Conservation (phyloP, 2,329 filamentous ascomycete genomes). For the Biscogniauxia sp. region DNA sequence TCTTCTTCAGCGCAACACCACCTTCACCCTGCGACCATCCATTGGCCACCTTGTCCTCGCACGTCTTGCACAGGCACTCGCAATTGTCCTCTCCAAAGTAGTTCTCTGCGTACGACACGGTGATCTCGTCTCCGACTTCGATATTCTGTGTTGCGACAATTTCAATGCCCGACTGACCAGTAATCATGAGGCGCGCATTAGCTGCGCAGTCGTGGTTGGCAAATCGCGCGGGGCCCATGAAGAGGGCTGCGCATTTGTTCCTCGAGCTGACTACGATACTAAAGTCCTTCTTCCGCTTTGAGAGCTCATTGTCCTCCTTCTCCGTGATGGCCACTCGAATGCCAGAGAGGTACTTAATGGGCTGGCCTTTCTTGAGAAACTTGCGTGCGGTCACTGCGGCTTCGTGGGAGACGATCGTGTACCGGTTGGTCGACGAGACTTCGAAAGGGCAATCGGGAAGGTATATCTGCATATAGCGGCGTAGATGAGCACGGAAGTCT, state of each 20-base stretch:
- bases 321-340: conserved; percentile 91
- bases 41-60: conserved; percentile 72
- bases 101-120: conserved; percentile 90
- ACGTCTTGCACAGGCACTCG: conserved; percentile 88
- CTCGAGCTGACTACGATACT: conserved; percentile 94
- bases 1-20: conserved; percentile 44
- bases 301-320: conserved; percentile 82
- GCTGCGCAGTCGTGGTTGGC: conserved; percentile 96
- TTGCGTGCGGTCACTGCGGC: conserved; percentile 81
- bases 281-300: conserved; percentile 84
- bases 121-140: conserved; percentile 87
- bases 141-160: conserved; percentile 84
- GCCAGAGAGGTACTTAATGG: conserved; percentile 86
- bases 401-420: conserved; percentile 87
- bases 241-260: conserved; percentile 85
- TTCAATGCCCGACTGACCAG: conserved; percentile 82
- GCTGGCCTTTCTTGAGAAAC: conserved; percentile 76
- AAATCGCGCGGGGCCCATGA: conserved; percentile 92
- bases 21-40: conserved; percentile 70
- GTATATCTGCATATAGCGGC: conserved; percentile 90
- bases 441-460: conserved; percentile 93
- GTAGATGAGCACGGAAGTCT: conserved; percentile 81
- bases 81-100: conserved; percentile 96
- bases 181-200: conserved; percentile 84
- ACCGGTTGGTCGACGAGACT: conserved; percentile 86